Base-by-base conservation (phyloP, 352 stramenopile species). In the Pythium grandisporangium region DNA sequence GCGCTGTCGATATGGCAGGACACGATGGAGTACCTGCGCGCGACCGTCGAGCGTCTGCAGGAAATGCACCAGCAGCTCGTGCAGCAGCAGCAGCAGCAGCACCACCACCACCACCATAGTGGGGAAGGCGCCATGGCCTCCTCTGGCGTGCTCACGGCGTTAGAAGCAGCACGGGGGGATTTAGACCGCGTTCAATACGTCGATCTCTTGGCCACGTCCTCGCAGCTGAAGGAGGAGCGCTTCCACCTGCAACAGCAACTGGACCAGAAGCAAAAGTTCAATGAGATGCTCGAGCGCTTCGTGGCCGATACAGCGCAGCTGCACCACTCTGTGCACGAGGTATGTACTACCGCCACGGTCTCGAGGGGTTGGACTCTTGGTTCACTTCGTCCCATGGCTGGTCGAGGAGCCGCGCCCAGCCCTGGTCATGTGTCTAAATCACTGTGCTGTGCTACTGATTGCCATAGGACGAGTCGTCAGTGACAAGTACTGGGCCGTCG, bases 1-100 rank as follows among this genome's bases (percentile, higher is more conserved):
- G 2, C 21, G 8, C 10, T 26, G 3, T 32, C 27, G 27, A 14
- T 14, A 14, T 32, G 27, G 22, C 30, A 70, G 58, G 67, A 76
- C 21, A 67, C 53, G 35, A 76, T 80, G 67, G 43, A 66, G 19
- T 42, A 48, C 6, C 55, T 80, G 30, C 67, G 66, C 37, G 55
- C 53, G 4, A 76, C 64, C 16, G 63, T 74, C 45, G 61, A 69
- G 37, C 61, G 64, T 14, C 54, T 80, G 5, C 58, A 80, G 51
- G 21, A 37, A 25, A 53, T 44, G 33, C 73, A 71, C 45, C 32
- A 60, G 30, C 48, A 54, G 33, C 30, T 58, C 6, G 37, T 52
- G 20, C 35, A n/a, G 6, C 16, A 23, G 35, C 12, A 44, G 25
- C 21, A 32, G 11, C 37, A 44, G 19, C 37, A 32, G 27, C 8